These are phyloP conservation scores for Tricholoma sp. DNA, from an alignment of 768 basidiomycete species.

Conservation along the genomic window DNA sequence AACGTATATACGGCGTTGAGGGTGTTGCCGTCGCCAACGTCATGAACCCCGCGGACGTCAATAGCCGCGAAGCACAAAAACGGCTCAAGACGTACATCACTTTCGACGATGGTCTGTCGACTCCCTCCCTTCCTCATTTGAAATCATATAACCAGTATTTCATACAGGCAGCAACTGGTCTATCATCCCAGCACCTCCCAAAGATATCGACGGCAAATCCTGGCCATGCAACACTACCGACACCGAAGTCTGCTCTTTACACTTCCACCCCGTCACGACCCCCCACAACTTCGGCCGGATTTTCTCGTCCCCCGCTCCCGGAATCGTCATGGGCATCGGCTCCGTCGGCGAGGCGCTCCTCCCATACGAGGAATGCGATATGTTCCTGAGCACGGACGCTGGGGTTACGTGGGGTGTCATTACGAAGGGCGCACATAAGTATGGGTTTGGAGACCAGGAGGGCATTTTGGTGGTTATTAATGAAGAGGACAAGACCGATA, in stretches of 20 bases:
- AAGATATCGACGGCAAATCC: too few relatives aligned
- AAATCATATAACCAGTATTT: slow-evolving; percentile 12
- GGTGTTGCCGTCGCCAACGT: slow-evolving; percentile 94
- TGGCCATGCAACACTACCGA: too few relatives aligned
- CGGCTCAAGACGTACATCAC: slow-evolving; percentile 71
- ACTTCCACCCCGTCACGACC: too few relatives aligned
- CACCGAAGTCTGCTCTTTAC: too few relatives aligned
- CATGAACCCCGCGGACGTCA: slow-evolving; percentile 78
- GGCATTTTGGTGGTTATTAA: slow-evolving; percentile 77
- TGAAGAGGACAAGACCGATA: slow-evolving; percentile 74
- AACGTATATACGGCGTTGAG: slow-evolving; percentile 78
- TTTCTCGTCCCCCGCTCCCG: too few relatives aligned
- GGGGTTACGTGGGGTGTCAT: too few relatives aligned
- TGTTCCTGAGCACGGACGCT: too few relatives aligned
- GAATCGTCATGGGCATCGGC: too few relatives aligned
- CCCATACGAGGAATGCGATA: too few relatives aligned
- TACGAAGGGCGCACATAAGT: slow-evolving; percentile 74
- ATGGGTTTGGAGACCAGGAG: slow-evolving; percentile 92
- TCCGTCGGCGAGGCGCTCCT: too few relatives aligned
- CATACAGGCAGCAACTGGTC: slow-evolving; percentile 67
- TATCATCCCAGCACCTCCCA: slow-evolving; percentile 50
- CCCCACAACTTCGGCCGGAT: too few relatives aligned
- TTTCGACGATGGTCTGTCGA: slow-evolving; percentile 46
- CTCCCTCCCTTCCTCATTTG: neutral
- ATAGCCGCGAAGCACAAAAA: slow-evolving; percentile 63